Base-by-base conservation (phyloP, 2,329 filamentous ascomycete genomes). In the Phyllosticta ampelicida region DNA sequence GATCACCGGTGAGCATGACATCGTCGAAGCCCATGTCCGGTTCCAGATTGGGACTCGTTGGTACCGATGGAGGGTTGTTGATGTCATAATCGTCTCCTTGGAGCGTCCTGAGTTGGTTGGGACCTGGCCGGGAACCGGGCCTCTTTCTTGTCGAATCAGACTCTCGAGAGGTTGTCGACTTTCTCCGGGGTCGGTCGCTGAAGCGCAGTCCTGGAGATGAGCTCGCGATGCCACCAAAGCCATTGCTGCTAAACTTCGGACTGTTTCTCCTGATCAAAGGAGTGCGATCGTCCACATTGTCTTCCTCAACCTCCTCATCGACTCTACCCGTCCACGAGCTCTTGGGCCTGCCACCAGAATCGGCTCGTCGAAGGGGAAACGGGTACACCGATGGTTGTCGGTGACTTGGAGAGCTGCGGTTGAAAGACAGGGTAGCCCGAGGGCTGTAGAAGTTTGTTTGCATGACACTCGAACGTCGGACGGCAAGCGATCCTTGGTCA, bases 1-100 rank as follows among this genome's bases (percentile, higher is more conserved):
- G 73, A 55, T 89, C 83, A 62, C 86, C 83, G 9, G 85, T 78
- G 58, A 89, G 80, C 80, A 90, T 85, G 62, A 86, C 77, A 75
- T 84, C 82, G 62, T 83, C 80, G 57, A 78, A 78, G 8, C 73
- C 74, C 64, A 78, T 74, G 4, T 79, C 76, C 2, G 77, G 71
- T 5, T 80, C 78, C 36, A 81, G 63, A 51, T 76, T 77, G 0
- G 83, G 83, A 54, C 81, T 83, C 2, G 75, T 75, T 1, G 83
- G 83, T 21, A 84, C 75, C 0, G 83, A 86, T 0, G 83, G 83
- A 10, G 83, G 83, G 61, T 86, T 85, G 67, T 86, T 86, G 62
- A 86, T 78, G 73, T 85, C 79, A 70, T 83, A 83, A 52, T 78
- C 77, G 44, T 67, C 63, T 36, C 68, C 60, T 51, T 63, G 66